These are phyloP conservation scores for Barnettozyma hawaiiensis DNA, from an alignment of 1,139 yeast genomes.

Conservation along the genomic window DNA sequence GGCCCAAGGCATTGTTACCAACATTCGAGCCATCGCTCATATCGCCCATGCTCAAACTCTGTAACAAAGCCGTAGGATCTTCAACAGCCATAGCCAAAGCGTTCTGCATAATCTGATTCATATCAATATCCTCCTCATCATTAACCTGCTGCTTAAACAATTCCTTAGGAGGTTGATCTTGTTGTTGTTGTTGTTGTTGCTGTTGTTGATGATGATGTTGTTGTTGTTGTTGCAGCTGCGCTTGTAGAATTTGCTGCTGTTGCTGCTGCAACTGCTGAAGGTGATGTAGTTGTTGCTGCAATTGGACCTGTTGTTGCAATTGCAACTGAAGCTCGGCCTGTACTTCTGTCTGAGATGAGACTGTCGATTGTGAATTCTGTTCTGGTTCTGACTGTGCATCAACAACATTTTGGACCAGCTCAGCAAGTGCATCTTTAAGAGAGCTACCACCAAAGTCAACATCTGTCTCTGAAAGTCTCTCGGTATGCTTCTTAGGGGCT, in stretches of 20 bases:
- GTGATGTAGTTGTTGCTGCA: constrained; percentile 5
- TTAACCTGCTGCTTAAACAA: constrained; percentile 2
- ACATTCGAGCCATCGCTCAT: constrained; percentile 7
- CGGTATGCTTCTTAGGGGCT: neutral
- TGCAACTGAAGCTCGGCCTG: constrained; percentile 2
- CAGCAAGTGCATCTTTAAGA: constrained; percentile 32
- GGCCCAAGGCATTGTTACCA: constrained; percentile 15
- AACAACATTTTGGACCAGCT: constrained; percentile 36
- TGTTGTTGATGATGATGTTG: neutral
- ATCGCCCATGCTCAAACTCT: constrained; percentile 40
- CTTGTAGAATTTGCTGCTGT: constrained; percentile 2
- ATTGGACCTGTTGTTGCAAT: constrained; percentile 6
- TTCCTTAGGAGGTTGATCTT: neutral
- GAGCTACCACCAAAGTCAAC: constrained; percentile 12
- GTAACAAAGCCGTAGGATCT: constrained; percentile 51
- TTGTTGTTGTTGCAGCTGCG: constrained; percentile 6
- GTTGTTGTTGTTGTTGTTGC: no score
- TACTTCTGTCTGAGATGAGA: neutral
- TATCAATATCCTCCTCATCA: constrained; percentile 39
- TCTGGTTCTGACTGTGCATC: constrained; percentile 24
- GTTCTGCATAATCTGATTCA: constrained; percentile 67
- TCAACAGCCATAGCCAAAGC: constrained; percentile 71
- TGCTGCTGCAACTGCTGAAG: constrained; percentile 3
- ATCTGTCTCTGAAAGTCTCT: constrained; percentile 1
- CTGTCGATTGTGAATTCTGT: neutral